Conservation (phyloP, 257 asterid genomes). For the Solanum microdontum region DNA sequence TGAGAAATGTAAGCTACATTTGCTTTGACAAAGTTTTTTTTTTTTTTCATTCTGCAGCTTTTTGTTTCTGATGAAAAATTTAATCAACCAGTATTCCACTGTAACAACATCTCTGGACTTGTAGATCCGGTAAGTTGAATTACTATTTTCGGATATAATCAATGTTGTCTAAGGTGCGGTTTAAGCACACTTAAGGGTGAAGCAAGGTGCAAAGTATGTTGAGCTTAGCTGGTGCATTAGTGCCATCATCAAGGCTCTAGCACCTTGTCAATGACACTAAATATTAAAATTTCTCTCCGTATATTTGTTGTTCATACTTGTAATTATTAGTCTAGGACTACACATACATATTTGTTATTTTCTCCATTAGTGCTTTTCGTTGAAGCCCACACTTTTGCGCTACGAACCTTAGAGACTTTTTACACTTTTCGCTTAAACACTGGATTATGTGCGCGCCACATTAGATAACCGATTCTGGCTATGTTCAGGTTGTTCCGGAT, state of each 20-base stretch:
- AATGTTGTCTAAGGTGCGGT: not conserved
- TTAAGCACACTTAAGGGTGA: not conserved
- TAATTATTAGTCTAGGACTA: not conserved
- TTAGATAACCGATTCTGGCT: not conserved
- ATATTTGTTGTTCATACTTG: not conserved
- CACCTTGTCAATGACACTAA: not conserved
- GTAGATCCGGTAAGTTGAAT: slow-evolving; percentile 72
- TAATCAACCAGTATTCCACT: slow-evolving; percentile 79
- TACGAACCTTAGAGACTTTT: not conserved
- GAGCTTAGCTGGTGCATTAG: not conserved
- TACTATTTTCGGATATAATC: not conserved
- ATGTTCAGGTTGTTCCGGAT: slow-evolving; percentile 77
- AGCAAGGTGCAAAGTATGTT: not conserved
- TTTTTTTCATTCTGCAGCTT: slow-evolving; percentile 43
- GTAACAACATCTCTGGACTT: slow-evolving; percentile 74
- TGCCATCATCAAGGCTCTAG: not conserved
- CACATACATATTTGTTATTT: not conserved
- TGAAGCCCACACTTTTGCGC: not conserved
- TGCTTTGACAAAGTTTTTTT: not conserved
- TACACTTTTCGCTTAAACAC: not conserved
- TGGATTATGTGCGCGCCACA: not conserved
- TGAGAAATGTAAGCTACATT: not conserved
- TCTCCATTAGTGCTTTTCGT: not conserved
- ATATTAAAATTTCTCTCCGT: not conserved
- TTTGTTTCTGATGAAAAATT: slow-evolving; percentile 63